Conservation (phyloP, 2,329 filamentous ascomycete genomes). For the Tothia fuscella region DNA sequence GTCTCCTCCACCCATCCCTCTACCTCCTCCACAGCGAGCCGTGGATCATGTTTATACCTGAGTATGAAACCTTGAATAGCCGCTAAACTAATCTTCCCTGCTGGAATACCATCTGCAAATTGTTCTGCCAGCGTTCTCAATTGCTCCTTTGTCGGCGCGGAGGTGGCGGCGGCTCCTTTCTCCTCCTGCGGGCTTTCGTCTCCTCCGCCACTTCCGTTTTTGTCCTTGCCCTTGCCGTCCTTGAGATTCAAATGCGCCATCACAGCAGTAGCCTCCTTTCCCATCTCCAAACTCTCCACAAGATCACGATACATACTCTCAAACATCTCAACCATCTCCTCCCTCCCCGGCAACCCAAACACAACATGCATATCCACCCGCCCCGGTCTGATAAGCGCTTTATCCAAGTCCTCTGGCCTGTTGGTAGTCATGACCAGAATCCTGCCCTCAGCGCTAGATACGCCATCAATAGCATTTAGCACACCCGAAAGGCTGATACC, state of each 20-base stretch:
- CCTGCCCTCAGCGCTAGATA: constrained; percentile 15
- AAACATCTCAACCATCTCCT: constrained; percentile 4
- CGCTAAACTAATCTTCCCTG: constrained; percentile 20
- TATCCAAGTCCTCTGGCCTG: constrained; percentile 17
- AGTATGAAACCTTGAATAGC: constrained; percentile 16
- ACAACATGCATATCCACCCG: constrained; percentile 15
- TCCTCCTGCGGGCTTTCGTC: background rate
- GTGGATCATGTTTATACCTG: constrained; percentile 5
- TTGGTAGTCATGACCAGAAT: constrained; percentile 22
- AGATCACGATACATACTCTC: constrained; percentile 10
- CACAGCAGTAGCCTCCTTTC: constrained; percentile 1
- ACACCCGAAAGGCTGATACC: constrained; percentile 14
- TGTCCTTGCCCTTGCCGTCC: background rate
- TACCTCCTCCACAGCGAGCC: background rate
- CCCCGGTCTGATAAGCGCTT: constrained; percentile 16
- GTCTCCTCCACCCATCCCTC: constrained; percentile 2
- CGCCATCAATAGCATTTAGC: constrained; percentile 18
- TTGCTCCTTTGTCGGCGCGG: background rate
- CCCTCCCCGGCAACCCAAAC: constrained; percentile 6
- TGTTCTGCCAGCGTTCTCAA: constrained; percentile 17
- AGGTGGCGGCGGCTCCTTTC: background rate
- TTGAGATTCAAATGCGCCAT: background rate
- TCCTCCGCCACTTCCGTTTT: too few species aligned
- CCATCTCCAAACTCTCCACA: constrained; percentile 15
- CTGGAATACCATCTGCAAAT: constrained; percentile 20